Conservation (phyloP, 2,329 filamentous ascomycete genomes). For the Talaromyces amestolkiae region DNA sequence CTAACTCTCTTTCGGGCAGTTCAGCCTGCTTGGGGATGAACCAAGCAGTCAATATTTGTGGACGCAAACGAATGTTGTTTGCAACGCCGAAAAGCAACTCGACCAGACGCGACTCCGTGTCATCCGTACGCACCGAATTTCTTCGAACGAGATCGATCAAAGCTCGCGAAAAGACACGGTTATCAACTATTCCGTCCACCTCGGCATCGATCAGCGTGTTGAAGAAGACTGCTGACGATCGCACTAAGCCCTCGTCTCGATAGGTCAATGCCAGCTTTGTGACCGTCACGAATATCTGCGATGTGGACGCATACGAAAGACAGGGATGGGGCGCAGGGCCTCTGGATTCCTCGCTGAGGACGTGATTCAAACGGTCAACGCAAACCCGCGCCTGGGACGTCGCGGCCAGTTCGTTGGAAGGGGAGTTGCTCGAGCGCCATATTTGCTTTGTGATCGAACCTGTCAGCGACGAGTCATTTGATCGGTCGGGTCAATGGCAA, state of each 20-base stretch:
- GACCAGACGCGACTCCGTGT: constrained; percentile 84
- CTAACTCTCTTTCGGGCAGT: constrained; percentile 39
- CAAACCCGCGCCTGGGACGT: constrained; percentile 51
- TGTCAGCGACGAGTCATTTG: constrained; percentile 1
- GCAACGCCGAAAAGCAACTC: constrained; percentile 94
- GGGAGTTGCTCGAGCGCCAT: constrained; percentile 57
- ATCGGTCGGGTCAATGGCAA: neutral
- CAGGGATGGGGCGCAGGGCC: constrained; percentile 88
- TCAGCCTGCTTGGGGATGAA: constrained; percentile 63
- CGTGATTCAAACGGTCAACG: constrained; percentile 58
- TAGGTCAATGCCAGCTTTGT: constrained; percentile 84
- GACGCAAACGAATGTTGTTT: constrained; percentile 89
- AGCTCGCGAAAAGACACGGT: constrained; percentile 77
- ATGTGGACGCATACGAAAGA: constrained; percentile 78
- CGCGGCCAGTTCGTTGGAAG: constrained; percentile 52
- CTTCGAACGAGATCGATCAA: constrained; percentile 81
- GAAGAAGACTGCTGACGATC: constrained; percentile 81
- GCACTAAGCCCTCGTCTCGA: constrained; percentile 80
- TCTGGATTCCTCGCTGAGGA: constrained; percentile 85
- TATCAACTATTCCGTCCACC: constrained; percentile 91
- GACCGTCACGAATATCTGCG: constrained; percentile 85
- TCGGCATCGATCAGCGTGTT: constrained; percentile 92
- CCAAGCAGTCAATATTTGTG: constrained; percentile 84
- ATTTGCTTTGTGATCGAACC: constrained; percentile 47
- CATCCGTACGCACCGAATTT: constrained; percentile 64